Percentiles rank a stretch among this genome's conserved stretches.
Evolutionary conservation across 1,284 basidiomycete genomes (phyloP).

Genomic region (Ganoderma resinaceum): DNA sequence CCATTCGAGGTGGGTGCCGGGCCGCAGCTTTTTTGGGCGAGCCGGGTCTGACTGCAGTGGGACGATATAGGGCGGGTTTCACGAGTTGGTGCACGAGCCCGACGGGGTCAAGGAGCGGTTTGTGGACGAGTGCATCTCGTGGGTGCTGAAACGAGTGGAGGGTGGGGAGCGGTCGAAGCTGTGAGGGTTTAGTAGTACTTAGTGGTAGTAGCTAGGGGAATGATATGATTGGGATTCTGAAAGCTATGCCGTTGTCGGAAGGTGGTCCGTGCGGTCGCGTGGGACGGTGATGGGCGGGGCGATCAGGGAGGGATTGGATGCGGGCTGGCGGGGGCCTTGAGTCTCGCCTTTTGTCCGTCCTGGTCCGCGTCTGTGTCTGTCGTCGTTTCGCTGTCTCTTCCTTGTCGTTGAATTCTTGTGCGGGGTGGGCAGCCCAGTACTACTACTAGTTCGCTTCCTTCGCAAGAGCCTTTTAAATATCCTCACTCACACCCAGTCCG

Average conservation of each 20-base stretch:
- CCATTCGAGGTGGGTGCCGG: constrained; percentile 44
- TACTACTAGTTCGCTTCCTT: constrained; percentile 29
- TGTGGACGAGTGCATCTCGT: constrained; percentile 61
- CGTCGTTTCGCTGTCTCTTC: constrained; percentile 34
- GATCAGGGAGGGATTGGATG: not conserved
- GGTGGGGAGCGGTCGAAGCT: constrained; percentile 15
- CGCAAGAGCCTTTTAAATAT: constrained; percentile 49
- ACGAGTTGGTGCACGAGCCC: constrained; percentile 87
- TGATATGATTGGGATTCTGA: not conserved
- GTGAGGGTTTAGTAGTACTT: not conserved
- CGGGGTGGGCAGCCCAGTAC: constrained; percentile 42
- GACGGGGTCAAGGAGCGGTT: constrained; percentile 69
- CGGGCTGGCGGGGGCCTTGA: not conserved
- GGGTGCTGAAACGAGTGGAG: constrained; percentile 50
- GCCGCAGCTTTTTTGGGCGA: not conserved
- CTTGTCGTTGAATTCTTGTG: constrained; percentile 39
- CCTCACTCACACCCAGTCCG: constrained; percentile 42
- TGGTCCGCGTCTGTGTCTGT: too few species aligned
- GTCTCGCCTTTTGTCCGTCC: not conserved
- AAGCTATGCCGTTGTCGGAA: constrained; percentile 23
- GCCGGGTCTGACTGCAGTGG: constrained; percentile 6
- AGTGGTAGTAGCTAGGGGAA: constrained; percentile 4
- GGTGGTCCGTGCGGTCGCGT: constrained; percentile 35
- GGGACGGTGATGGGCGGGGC: constrained; percentile 25
- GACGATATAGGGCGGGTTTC: constrained; percentile 74